Evolutionary conservation across 495 filamentous ascomycete genomes (phyloP), one percentile per base, ranked within the genome.

Genomic region (Umbilicaria muhlenbergii): DNA sequence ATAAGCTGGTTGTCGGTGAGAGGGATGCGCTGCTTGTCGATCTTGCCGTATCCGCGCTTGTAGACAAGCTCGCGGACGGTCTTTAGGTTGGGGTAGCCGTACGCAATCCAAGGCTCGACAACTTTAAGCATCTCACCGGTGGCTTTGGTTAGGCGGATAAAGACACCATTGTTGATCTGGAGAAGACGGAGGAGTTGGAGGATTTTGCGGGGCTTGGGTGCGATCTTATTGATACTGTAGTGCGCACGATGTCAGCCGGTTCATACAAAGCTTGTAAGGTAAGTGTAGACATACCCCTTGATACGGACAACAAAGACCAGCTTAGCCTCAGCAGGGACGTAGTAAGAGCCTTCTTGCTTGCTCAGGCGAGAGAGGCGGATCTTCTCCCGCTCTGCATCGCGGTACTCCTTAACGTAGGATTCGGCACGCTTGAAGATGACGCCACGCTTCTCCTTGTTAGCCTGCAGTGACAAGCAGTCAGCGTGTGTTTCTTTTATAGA

Each of bases 131-230:
- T 95, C 77, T 94, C 87, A 54, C 78, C 65, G 58, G 92, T 98
- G 45, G 91, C 91, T 83, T 98, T 96, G 70, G 86, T 96, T 55
- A 95, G 72, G 58, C 81, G 83, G 64, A 98, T 70, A 71, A 98
- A 98, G 69, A 94, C 83, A 69, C 89, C 92, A 68, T 91, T 95
- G 86, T 98, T 98, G 82, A 98, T 96, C 74, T 98, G 91, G 61
- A 96, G 80, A 51, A 98, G 83, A 71, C 91, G 89, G 62, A 98
- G 87, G 36, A 98, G 83, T 70, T 96, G 91, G 51, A 98, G 78
- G 60, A 94, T 96, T 81, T 98, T 96, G 73, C 92, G 86, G 67
- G 92, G 92, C 81, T 98, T 96, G 59, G 91, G 91, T 62, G 91
- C 77, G 55, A 98, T 96, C 81, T 98, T 96, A 82, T 96, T 96